Evolutionary conservation across 2,329 filamentous ascomycete species (phyloP).

Genomic region (Fusarium miscanthi): DNA sequence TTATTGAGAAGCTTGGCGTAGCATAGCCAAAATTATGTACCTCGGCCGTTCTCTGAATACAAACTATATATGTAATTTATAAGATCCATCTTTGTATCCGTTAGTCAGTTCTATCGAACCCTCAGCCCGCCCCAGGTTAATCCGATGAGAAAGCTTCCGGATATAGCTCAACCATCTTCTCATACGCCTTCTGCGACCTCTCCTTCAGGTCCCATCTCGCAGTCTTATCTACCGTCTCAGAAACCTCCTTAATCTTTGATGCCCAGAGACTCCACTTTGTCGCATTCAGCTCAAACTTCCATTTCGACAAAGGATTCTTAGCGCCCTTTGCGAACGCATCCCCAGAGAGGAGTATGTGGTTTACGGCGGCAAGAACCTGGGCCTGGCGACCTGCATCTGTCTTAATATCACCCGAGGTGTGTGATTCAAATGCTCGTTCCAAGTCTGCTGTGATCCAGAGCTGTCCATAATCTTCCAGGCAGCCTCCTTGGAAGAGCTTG

Average conservation of each 20-base stretch:
- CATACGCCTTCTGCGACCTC: not conserved
- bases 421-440: not conserved
- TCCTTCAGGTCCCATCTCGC: not conserved
- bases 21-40: too few relatives aligned
- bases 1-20: too few relatives aligned
- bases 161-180: constrained; percentile 21
- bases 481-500: not conserved
- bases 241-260: not conserved
- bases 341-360: constrained; percentile 10
- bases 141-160: not conserved
- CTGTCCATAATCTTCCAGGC: not conserved
- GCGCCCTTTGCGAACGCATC: not conserved
- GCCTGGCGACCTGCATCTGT: not conserved
- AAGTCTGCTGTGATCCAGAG: not conserved
- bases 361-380: not conserved
- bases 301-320: not conserved
- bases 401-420: not conserved
- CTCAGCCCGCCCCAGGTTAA: not conserved
- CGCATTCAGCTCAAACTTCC: not conserved
- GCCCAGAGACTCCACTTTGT: constrained; percentile 16
- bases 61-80: too few relatives aligned
- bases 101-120: too few relatives aligned
- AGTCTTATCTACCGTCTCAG: not conserved
- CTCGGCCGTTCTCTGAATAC: too few relatives aligned
- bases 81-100: too few relatives aligned